Percentiles rank a stretch among this genome's conserved stretches.
Evolutionary conservation across 345 rosid species (phyloP).

Genomic region (Eucalyptus cladocalyx): DNA sequence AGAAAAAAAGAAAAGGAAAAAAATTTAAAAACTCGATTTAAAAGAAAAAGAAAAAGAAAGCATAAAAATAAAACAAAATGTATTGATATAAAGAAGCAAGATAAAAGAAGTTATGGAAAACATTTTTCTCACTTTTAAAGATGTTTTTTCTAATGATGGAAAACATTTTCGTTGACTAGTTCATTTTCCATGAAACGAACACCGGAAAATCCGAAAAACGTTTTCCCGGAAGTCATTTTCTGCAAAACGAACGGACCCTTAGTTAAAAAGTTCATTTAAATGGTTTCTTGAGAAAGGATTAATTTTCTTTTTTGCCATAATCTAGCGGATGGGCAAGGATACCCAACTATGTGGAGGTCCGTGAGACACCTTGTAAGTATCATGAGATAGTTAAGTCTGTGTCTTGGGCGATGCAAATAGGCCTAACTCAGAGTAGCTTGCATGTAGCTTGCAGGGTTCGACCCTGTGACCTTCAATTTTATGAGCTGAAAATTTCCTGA

Average conservation of each 20-base stretch:
- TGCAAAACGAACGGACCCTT: neutral
- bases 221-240: too few relatives aligned
- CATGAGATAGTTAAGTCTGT: neutral
- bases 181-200: too few relatives aligned
- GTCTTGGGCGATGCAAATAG: neutral
- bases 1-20: too few relatives aligned
- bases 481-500: neutral
- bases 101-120: too few relatives aligned
- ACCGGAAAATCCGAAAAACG: too few relatives aligned
- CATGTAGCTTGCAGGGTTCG: neutral
- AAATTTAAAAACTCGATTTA: too few relatives aligned
- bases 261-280: neutral
- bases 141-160: too few relatives aligned
- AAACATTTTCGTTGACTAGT: too few relatives aligned
- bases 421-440: neutral
- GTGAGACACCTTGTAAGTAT: neutral
- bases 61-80: too few relatives aligned
- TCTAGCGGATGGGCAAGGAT: neutral
- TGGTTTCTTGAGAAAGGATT: neutral
- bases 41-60: too few relatives aligned
- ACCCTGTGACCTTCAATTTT: neutral
- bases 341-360: neutral
- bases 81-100: too few relatives aligned
- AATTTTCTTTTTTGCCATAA: neutral
- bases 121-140: too few relatives aligned